Evolutionary conservation across 1,284 basidiomycete genomes (phyloP), one percentile per base, ranked within the genome.

Genomic region (Boletus mariae): DNA sequence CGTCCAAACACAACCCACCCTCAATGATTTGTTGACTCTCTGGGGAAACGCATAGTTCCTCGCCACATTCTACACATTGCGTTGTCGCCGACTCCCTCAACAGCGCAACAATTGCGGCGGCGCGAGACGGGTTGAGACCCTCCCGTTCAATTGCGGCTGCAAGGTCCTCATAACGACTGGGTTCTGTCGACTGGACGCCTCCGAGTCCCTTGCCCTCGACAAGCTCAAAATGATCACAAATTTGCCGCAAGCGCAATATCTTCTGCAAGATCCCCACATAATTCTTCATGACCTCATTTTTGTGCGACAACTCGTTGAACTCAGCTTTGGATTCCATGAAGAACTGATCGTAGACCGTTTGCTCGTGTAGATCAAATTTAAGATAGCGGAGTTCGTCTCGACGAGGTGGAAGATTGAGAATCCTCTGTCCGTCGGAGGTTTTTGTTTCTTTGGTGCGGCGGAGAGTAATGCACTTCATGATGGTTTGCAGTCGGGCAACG

Each of bases 181-280:
- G 69, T 52, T 70, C 74, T 34, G 56, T 56, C 13, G 68, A 60
- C 51, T 73, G 75, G 11, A 61, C 60, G 49, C 74, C 76, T 49
- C 76, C 76, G 43, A 80, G 72, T 52, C 80, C 80, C 59, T 92
- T 93, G 57, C 85, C 85, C 66, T 90, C 80, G 1, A 98, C 92
- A 34, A 99, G 80, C 62, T 95, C 93, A 61, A 86, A 91, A 72
- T 99, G 95, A 68, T 98, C 93, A 74, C 97, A 99, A 48, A 98
- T 98, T 75, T 99, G 94, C 38, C 97, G 89, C 37, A 99, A 80
- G 9, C 93, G 90, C 50, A 98, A 76, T 53, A 98, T 90, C 76
- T 96, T 95, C 74, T 98, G 95, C 59, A 99, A 73, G 62, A 99
- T 97, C 49, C 94, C 94, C 54, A 97, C 96, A 64, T 98, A 98